These are phyloP conservation scores for Phlyctochytrium arcticum DNA, from an alignment of 192 early-diverging fungal genomes.

Conservation along the genomic window DNA sequence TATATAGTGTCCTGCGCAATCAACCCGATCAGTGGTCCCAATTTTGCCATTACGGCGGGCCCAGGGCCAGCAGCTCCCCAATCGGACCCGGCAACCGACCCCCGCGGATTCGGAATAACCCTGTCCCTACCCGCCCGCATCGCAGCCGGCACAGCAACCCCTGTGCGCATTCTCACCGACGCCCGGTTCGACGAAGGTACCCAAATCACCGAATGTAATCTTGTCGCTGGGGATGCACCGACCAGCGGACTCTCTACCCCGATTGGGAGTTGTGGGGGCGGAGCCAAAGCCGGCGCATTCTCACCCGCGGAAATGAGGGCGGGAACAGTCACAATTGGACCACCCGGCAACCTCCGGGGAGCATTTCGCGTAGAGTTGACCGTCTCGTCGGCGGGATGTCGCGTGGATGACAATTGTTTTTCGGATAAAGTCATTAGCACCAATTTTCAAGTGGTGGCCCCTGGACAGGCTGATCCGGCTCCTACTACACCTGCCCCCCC, in stretches of 20 bases:
- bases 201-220: constrained; percentile 11
- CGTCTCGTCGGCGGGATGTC: constrained; percentile 14
- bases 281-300: not conserved
- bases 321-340: not conserved
- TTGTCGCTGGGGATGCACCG: not conserved
- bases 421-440: constrained; percentile 8
- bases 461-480: not conserved
- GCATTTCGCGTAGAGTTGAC: not conserved
- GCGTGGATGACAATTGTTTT: constrained; percentile 15
- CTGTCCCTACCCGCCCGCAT: not conserved
- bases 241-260: too few species aligned
- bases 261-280: constrained; percentile 7
- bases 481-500: not conserved
- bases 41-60: constrained; percentile 3
- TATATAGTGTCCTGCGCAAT: not conserved
- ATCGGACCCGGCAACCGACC: not conserved
- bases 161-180: constrained; percentile 4
- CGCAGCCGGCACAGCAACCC: not conserved
- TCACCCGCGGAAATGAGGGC: not conserved
- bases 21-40: not conserved
- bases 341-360: constrained; percentile 2
- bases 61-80: not conserved
- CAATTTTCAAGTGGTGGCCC: constrained; percentile 1
- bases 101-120: constrained; percentile 17
- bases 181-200: constrained; percentile 10